Conservation (phyloP, 2,329 filamentous ascomycete species). For the Paecilomyces sp. region DNA sequence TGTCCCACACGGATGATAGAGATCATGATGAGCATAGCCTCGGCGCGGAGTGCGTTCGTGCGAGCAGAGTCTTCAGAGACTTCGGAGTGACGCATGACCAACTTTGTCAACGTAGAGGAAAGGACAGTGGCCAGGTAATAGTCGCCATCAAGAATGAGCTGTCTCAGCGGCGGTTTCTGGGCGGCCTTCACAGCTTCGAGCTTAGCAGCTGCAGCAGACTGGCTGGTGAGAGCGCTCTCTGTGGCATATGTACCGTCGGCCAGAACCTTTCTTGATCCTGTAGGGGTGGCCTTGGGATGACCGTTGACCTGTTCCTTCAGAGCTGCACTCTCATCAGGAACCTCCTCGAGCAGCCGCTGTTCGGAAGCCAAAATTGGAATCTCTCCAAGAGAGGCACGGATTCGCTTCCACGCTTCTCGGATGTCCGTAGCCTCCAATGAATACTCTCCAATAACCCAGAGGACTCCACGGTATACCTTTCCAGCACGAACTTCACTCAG, state of each 20-base stretch:
- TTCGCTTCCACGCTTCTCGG: slow-evolving; percentile 91
- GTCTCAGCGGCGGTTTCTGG: slow-evolving; percentile 88
- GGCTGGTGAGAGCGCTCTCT: slow-evolving; percentile 89
- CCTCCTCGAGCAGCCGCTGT: slow-evolving; percentile 81
- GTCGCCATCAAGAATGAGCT: slow-evolving; percentile 93
- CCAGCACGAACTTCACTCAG: slow-evolving; percentile 89
- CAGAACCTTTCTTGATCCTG: slow-evolving; percentile 82
- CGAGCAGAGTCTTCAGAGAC: slow-evolving; percentile 79
- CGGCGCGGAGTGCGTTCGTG: slow-evolving; percentile 88
- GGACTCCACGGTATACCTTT: slow-evolving; percentile 91
- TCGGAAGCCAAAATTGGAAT: slow-evolving; percentile 95
- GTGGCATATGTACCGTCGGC: slow-evolving; percentile 97
- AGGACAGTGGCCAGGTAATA: slow-evolving; percentile 93
- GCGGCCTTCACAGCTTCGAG: slow-evolving; percentile 95
- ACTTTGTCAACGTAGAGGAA: slow-evolving; percentile 91
- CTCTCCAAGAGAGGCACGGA: slow-evolving; percentile 86
- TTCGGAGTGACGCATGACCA: slow-evolving; percentile 95
- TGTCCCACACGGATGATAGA: slow-evolving; percentile 96
- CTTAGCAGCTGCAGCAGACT: slow-evolving; percentile 81
- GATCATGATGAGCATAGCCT: slow-evolving; percentile 99
- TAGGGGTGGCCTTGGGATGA: slow-evolving; percentile 69
- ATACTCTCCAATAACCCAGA: slow-evolving; percentile 98
- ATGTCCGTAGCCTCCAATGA: slow-evolving; percentile 91
- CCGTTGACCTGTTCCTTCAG: slow-evolving; percentile 68
- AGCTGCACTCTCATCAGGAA: slow-evolving; percentile 61